Evolutionary conservation across 1,284 basidiomycete species (phyloP).

Genomic region (Ustilago curta): DNA sequence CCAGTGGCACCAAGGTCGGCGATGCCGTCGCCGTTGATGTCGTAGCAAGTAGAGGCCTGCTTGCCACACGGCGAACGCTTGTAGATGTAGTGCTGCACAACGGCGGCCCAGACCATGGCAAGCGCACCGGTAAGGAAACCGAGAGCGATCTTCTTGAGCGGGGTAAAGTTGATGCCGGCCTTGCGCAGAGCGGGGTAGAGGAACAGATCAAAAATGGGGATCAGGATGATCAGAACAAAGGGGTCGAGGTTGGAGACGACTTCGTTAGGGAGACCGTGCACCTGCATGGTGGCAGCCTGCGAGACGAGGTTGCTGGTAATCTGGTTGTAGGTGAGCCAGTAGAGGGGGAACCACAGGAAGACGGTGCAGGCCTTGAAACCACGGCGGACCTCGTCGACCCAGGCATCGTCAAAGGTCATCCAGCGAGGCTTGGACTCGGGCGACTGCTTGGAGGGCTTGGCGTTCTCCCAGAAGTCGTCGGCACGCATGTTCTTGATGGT

Average conservation of each 20-base stretch:
- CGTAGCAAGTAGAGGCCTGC: conserved; percentile 68
- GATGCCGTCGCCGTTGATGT: conserved; percentile 44
- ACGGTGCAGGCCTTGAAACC: conserved; percentile 86
- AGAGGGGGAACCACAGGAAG: conserved; percentile 78
- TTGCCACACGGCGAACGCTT: conserved; percentile 73
- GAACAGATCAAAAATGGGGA: conserved; percentile 71
- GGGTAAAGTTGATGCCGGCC: conserved; percentile 75
- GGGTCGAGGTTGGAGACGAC: conserved; percentile 83
- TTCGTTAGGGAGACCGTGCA: conserved; percentile 82
- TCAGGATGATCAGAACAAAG: conserved; percentile 72
- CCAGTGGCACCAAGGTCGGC: conserved; percentile 40
- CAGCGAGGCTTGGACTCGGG: conserved; percentile 68
- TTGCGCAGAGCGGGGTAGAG: conserved; percentile 82
- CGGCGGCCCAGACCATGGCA: conserved; percentile 76
- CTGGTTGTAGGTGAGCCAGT: conserved; percentile 72
- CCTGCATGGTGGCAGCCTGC: conserved; percentile 72
- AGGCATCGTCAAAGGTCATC: conserved; percentile 72
- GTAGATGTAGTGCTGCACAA: conserved; percentile 74
- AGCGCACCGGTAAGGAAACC: conserved; percentile 75
- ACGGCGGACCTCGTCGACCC: conserved; percentile 84
- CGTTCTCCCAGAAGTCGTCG: conserved; percentile 81
- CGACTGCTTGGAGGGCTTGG: conserved; percentile 75
- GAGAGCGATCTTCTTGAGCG: conserved; percentile 75
- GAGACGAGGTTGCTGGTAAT: conserved; percentile 78
- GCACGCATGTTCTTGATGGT: conserved; percentile 70